These are phyloP conservation scores for Moelleriella libera DNA, from an alignment of 2,329 filamentous ascomycete genomes.

Conservation along the genomic window DNA sequence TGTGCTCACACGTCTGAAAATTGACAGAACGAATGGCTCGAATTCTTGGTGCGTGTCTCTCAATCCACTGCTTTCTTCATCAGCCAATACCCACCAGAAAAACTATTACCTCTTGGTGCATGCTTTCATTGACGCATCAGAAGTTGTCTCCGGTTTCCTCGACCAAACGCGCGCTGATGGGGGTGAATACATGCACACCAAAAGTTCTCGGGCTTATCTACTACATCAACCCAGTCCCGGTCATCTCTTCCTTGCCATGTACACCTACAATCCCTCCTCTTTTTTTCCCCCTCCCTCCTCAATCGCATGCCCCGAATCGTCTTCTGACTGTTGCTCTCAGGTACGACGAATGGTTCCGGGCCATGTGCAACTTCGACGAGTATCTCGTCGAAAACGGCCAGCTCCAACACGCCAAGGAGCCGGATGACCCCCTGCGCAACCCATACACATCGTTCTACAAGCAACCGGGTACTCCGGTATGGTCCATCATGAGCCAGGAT, in stretches of 20 bases:
- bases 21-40: constrained; percentile 13
- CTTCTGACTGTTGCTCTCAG: constrained; percentile 3
- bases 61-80: background rate
- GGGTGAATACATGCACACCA: constrained; percentile 16
- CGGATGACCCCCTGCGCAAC: constrained; percentile 14
- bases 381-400: constrained; percentile 12
- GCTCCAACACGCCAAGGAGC: constrained; percentile 9
- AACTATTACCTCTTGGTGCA: background rate
- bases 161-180: constrained; percentile 12
- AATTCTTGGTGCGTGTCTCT: constrained; percentile 9
- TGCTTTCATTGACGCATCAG: background rate
- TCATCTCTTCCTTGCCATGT: constrained; percentile 16
- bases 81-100: background rate
- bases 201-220: constrained; percentile 15
- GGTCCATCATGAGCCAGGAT: constrained; percentile 17
- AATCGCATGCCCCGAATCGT: background rate
- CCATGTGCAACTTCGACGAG: constrained; percentile 18
- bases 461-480: constrained; percentile 18
- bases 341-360: constrained; percentile 19
- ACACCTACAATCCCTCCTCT: background rate
- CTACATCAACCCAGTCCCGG: constrained; percentile 13
- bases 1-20: background rate
- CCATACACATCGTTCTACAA: constrained; percentile 16
- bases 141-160: constrained; percentile 16
- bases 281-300: background rate